A percentile compares a stretch with the other conserved stretches of the same genome.
Conservation (phyloP, 2,329 filamentous ascomycete species). For the Fusarium brevicatenulatum region DNA sequence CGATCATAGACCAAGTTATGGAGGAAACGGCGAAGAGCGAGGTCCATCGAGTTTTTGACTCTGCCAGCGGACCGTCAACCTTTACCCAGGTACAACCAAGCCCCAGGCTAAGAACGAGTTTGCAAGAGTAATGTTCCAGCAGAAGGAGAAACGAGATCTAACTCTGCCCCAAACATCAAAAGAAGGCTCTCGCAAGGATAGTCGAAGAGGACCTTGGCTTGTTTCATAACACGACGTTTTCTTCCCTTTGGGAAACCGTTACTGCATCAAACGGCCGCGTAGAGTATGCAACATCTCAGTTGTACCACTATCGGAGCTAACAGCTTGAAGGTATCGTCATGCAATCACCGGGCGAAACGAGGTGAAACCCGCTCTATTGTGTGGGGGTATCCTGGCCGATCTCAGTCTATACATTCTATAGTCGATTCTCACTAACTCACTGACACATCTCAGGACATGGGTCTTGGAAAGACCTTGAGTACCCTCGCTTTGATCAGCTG, state of each 20-base stretch:
- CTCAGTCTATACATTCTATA: background rate
- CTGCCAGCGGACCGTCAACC: background rate
- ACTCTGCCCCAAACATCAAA: background rate
- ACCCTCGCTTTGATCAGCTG: background rate
- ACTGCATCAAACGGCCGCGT: background rate
- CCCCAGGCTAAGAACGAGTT: background rate
- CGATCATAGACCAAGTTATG: background rate
- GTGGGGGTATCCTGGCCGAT: background rate
- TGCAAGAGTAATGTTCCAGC: background rate
- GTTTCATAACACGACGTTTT: background rate
- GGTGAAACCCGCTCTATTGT: rapidly evolving
- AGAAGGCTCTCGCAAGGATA: background rate
- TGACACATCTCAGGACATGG: background rate
- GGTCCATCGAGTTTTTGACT: background rate
- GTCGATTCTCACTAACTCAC: rapidly evolving
- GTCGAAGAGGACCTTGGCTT: background rate
- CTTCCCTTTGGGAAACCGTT: rapidly evolving
- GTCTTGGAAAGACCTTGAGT: background rate
- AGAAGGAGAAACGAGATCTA: rapidly evolving
- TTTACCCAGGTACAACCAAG: background rate
- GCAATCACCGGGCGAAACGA: background rate
- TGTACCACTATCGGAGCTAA: background rate
- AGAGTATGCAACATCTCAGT: rapidly evolving
- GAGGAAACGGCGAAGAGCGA: background rate
- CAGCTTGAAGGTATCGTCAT: background rate